Evolutionary conservation across 2,329 filamentous ascomycete species (phyloP), one percentile per base, ranked within the genome.

Genomic region (Colletotrichum tropicale): DNA sequence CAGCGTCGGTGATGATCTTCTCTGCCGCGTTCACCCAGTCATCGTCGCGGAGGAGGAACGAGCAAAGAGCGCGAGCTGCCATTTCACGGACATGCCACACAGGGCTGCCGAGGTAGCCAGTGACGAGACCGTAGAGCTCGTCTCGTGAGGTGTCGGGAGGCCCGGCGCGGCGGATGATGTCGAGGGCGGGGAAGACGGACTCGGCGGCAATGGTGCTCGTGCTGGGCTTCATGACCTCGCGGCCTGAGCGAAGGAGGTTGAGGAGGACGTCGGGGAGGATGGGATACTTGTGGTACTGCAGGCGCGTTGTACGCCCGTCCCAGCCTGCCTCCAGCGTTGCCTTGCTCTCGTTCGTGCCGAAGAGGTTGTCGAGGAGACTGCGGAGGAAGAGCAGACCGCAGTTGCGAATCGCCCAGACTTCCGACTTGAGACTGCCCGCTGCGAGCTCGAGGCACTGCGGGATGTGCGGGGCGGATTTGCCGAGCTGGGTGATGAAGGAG

Each of bases 331-430:
- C 93, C 80, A 89, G 92, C 64, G 85, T 86, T 6, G 85, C 79
- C 81, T 93, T 96, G 87, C 87, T 95, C 84, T 95, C 93, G 70
- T 92, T 93, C 0, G 93, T 95, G 18, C 95, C 94, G 32, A 97
- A 91, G 1, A 98, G 86, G 77, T 91, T 91, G 81, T 97, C 95
- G 68, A 98, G 94, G 7, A 98, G 88, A 77, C 95, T 95, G 70
- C 96, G 92, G 78, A 98, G 93, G 8, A 99, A 91, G 85, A 98
- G 94, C 38, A 98, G 86, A 3, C 96, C 96, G 79, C 96, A 98
- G 83, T 99, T 99, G 1, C 96, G 93, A 72, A 99, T 96, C 0
- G 96, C 95, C 97, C 97, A 99, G 26, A 97, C 92, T 75, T 94
- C 90, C 0, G 95, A 97, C 60, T 92, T 93, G 18, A 99, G 88